Base-by-base conservation (phyloP, 1,139 yeast genomes). In the Saccharomyces hybrid region DNA sequence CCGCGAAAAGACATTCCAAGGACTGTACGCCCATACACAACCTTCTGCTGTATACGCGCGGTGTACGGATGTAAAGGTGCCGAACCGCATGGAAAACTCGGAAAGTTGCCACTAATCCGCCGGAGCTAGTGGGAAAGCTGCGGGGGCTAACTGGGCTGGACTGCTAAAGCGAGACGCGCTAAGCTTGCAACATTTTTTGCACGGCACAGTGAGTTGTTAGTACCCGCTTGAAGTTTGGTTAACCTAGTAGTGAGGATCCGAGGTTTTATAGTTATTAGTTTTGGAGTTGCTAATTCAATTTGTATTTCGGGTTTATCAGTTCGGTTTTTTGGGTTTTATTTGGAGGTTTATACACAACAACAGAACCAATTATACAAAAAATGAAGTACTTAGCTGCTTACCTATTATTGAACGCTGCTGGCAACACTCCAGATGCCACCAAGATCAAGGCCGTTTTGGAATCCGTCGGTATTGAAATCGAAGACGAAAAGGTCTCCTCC, bases 331-430 rank as follows among this genome's bases (percentile, higher is more conserved):
- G 16, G 4, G 3, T 14, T 12, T 14, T 1, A 2, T 16, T 32
- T 29, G 9, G 21, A 28, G 7, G 28, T 16, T 28, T 9, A 21
- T 27, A 29, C 24, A 48, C 26, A 16, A 27, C 32, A 48, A 27
- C 32, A 27, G 47, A 53, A 28, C 34, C 14, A 42, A 16, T 24
- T 12, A 29, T 41, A 49, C 51, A 32, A 55, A 57, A 55, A 76
- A 80, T 84, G 90, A 86, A 85, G 83, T 86, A 86, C 82, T 81
- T 86, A 78, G 93, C 95, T 79, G 91, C 95, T 78, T 86, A 86
- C 82, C 82, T 86, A 77, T 82, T 86, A 77, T 83, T 86, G 77
- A 86, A 82, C 77, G 87, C 86, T 76, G 88, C 91, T 75, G 93
- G 93, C 75, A 81, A 82, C 80, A 74, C 86, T 69, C 91, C 93